Conservation (phyloP, 2,329 filamentous ascomycete genomes). For the Neofusicoccum sp. region DNA sequence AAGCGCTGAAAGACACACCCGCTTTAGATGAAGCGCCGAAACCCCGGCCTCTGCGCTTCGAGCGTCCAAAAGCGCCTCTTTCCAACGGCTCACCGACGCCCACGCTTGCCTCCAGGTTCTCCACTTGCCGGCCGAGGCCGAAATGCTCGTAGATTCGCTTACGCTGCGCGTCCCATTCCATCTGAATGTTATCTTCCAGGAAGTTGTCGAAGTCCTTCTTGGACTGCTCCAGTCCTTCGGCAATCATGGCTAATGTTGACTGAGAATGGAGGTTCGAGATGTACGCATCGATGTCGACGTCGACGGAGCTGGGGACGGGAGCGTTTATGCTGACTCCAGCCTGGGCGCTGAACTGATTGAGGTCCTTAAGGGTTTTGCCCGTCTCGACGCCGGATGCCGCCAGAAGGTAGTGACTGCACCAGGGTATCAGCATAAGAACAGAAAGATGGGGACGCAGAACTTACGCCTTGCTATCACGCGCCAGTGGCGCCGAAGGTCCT, state of each 20-base stretch:
- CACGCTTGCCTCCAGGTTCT: slow-evolving; percentile 38
- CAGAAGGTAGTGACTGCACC: slow-evolving; percentile 80
- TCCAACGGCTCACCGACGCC: slow-evolving; percentile 38
- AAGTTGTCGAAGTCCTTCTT: slow-evolving; percentile 91
- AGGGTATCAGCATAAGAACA: slow-evolving; percentile 24
- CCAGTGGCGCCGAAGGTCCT: slow-evolving; percentile 59
- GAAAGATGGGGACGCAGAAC: slow-evolving; percentile 28
- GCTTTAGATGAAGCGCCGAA: slow-evolving; percentile 37
- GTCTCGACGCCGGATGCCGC: slow-evolving; percentile 93
- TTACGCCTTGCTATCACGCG: slow-evolving; percentile 46
- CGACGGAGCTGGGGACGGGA: slow-evolving; percentile 45
- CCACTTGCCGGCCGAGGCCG: slow-evolving; percentile 64
- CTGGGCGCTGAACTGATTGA: slow-evolving; percentile 72
- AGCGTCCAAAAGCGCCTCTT: slow-evolving; percentile 57
- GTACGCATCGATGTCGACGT: slow-evolving; percentile 68
- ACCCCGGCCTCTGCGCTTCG: slow-evolving; percentile 46
- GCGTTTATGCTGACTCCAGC: slow-evolving; percentile 63
- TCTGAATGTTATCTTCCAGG: slow-evolving; percentile 88
- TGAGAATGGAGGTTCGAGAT: slow-evolving; percentile 85
- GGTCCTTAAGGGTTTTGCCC: slow-evolving; percentile 79
- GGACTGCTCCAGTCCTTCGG: slow-evolving; percentile 86
- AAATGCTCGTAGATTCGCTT: slow-evolving; percentile 96
- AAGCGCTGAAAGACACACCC: slow-evolving; percentile 61
- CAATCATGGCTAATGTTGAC: slow-evolving; percentile 87
- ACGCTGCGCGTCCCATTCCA: slow-evolving; percentile 95